Evolutionary conservation across 2,329 filamentous ascomycete genomes (phyloP).

Genomic region (Westerdykella ornata): DNA sequence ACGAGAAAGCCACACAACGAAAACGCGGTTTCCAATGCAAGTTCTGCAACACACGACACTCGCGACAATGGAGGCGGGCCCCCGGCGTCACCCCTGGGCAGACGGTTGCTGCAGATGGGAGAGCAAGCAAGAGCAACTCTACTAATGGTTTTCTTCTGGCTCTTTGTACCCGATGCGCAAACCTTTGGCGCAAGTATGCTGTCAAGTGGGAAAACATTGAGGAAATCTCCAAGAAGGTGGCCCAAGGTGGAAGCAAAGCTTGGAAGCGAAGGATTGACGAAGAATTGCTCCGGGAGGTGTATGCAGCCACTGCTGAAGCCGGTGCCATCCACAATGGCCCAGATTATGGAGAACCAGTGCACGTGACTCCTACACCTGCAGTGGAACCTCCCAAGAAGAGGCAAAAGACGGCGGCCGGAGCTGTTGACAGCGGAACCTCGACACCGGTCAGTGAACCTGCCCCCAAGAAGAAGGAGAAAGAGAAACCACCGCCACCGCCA

Average conservation of each 20-base stretch:
- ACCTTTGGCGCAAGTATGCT: constrained; percentile 91
- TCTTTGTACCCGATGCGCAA: constrained; percentile 81
- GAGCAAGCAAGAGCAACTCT: constrained; percentile 74
- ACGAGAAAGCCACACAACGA: constrained; percentile 69
- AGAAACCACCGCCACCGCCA: constrained; percentile 43
- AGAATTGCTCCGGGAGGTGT: constrained; percentile 69
- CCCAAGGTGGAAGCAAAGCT: constrained; percentile 68
- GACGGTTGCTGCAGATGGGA: constrained; percentile 60
- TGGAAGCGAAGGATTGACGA: constrained; percentile 90
- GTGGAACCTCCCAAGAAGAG: constrained; percentile 56
- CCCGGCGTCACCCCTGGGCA: constrained; percentile 68
- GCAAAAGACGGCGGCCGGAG: constrained; percentile 41
- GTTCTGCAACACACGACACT: constrained; percentile 74
- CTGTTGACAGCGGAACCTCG: constrained; percentile 45
- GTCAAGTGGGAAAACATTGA: constrained; percentile 94
- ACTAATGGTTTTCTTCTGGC: constrained; percentile 64
- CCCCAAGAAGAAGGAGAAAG: constrained; percentile 35
- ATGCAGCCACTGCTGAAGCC: constrained; percentile 30
- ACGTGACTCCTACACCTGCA: constrained; percentile 18
- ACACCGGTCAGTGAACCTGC: constrained; percentile 38
- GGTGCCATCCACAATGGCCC: constrained; percentile 19
- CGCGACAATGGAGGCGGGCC: constrained; percentile 85
- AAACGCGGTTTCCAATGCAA: constrained; percentile 89
- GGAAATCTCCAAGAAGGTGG: constrained; percentile 81
- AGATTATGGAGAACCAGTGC: constrained; percentile 24